These are phyloP conservation scores for Wickerhamiella hasegawae DNA, from an alignment of 805 yeast genomes.

Conservation along the genomic window DNA sequence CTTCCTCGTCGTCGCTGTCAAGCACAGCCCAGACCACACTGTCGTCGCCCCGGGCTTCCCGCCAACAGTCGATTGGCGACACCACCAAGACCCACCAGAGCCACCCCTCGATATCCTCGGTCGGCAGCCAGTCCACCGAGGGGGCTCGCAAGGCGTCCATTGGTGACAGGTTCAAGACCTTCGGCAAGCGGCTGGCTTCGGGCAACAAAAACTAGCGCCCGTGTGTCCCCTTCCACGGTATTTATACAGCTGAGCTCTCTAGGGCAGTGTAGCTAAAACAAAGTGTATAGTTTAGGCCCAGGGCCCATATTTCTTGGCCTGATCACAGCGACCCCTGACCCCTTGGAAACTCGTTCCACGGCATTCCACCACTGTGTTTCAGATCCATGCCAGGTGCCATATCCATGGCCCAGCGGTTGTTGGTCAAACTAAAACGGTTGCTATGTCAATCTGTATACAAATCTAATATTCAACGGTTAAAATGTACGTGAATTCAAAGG, in stretches of 20 bases:
- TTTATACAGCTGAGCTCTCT: neutral
- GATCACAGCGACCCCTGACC: too few relatives aligned
- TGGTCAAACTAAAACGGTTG: neutral
- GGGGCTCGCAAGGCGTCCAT: slow-evolving; percentile 1
- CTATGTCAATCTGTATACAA: neutral
- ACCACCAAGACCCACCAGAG: neutral
- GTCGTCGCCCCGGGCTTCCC: neutral
- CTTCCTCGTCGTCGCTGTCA: neutral
- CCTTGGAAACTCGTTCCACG: neutral
- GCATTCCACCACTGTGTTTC: neutral
- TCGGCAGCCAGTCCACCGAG: neutral
- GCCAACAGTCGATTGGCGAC: neutral
- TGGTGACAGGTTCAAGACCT: slow-evolving; percentile 2
- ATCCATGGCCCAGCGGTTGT: neutral
- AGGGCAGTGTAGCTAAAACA: neutral
- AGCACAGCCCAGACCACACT: neutral
- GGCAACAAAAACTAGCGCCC: neutral
- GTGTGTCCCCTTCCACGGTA: neutral
- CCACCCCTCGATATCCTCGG: slow-evolving; percentile 1
- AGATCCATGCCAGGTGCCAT: neutral
- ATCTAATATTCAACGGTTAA: too few relatives aligned
- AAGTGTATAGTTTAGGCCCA: neutral
- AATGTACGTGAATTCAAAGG: too few relatives aligned
- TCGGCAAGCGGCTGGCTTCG: neutral
- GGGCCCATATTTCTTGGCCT: too few relatives aligned